Percentiles rank a stretch among this genome's conserved stretches.
Conservation (phyloP, 371 early-diverging fungal species). For the Syncephalastrum monosporum region DNA sequence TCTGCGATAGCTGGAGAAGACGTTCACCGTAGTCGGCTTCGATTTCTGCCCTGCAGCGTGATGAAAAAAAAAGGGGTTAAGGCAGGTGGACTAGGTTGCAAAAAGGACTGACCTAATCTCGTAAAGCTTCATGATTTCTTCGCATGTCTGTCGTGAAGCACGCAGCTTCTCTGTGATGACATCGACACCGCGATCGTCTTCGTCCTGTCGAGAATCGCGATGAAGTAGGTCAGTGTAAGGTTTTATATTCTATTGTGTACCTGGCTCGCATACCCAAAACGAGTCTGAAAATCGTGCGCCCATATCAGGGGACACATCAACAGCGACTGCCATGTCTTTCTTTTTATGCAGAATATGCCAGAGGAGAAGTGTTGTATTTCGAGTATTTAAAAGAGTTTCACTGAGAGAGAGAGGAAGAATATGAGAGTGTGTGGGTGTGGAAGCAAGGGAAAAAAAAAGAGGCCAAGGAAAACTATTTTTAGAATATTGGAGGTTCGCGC, state of each 20-base stretch:
- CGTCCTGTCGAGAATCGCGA: slow-evolving; percentile 7
- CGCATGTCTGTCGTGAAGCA: slow-evolving; percentile 23
- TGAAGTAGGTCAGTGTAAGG: not conserved
- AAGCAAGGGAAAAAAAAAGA: too few relatives aligned
- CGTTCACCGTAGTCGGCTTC: slow-evolving; percentile 30
- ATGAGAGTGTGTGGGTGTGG: too few relatives aligned
- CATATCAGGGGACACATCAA: not conserved
- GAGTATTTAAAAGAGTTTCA: too few relatives aligned
- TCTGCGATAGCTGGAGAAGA: slow-evolving; percentile 23
- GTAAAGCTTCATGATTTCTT: slow-evolving; percentile 22
- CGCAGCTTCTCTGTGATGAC: slow-evolving; percentile 12
- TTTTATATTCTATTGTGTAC: not conserved
- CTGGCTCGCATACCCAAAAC: slow-evolving; percentile 12
- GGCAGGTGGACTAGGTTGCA: not conserved
- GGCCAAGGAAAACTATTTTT: too few relatives aligned
- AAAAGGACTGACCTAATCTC: slow-evolving; percentile 18
- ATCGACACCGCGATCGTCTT: slow-evolving; percentile 16
- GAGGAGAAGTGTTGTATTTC: too few relatives aligned
- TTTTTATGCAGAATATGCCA: too few relatives aligned
- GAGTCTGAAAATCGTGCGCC: slow-evolving; percentile 15
- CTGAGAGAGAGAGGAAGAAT: too few relatives aligned
- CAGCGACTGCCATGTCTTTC: too few relatives aligned
- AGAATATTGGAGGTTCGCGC: too few relatives aligned
- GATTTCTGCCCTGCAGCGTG: slow-evolving; percentile 21
- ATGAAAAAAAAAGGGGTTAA: not conserved